phyloP scores from a whole-genome alignment of 1,284 basidiomycete genomes.

The Xerocomus minutiporus region DNA sequence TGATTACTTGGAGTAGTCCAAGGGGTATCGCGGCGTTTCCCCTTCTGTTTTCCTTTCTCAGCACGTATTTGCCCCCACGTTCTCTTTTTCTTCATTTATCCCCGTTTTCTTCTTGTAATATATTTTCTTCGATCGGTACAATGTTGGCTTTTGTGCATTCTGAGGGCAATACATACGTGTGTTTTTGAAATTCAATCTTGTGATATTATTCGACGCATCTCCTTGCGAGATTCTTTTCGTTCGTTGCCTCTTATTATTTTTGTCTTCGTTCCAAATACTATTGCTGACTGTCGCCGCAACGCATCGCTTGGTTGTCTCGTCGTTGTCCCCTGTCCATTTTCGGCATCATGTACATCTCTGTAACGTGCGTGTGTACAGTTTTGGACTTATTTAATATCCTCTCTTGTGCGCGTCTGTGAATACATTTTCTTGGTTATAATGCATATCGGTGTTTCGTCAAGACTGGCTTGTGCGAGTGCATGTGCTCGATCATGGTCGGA shows the following conservation, averaged over 20 bases:
- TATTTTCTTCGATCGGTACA: slow-evolving; percentile 26
- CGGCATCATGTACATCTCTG: neutral
- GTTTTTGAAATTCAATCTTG: slow-evolving; percentile 15
- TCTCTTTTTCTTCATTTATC: slow-evolving; percentile 28
- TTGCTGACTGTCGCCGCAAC: neutral
- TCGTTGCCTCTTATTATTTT: neutral
- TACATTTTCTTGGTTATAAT: too few species aligned
- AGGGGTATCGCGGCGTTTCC: slow-evolving; percentile 3
- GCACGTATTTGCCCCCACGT: slow-evolving; percentile 12
- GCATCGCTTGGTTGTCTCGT: neutral
- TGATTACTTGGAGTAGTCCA: slow-evolving; percentile 5
- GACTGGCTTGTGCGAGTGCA: too few species aligned
- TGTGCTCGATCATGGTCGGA: too few species aligned
- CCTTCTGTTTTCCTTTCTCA: neutral
- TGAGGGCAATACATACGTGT: slow-evolving; percentile 19
- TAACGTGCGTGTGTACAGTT: neutral
- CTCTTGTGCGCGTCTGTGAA: neutral
- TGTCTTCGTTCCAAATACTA: neutral
- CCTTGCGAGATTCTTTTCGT: neutral
- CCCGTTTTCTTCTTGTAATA: slow-evolving; percentile 30
- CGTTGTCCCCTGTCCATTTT: neutral
- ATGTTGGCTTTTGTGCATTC: slow-evolving; percentile 16
- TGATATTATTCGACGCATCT: slow-evolving; percentile 6
- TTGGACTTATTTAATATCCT: neutral
- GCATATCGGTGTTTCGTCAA: too few species aligned